These are phyloP conservation scores for Anthracocystis panici-leucophaei DNA, from an alignment of 1,284 basidiomycete species.

Conservation along the genomic window DNA sequence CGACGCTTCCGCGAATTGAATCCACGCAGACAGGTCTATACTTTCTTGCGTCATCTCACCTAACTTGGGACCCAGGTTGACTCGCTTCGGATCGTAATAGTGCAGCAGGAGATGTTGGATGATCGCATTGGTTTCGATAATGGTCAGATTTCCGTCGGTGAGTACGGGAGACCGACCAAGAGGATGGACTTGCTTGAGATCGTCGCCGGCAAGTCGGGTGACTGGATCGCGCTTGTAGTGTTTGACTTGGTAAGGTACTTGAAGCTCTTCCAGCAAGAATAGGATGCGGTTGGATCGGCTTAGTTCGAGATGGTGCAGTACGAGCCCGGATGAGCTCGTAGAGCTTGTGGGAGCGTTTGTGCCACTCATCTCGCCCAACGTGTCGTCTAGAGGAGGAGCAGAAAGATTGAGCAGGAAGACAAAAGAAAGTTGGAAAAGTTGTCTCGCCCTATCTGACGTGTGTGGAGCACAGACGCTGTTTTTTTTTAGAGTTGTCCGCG, in stretches of 20 bases:
- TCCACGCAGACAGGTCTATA: conserved; percentile 32
- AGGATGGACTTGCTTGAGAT: conserved; percentile 38
- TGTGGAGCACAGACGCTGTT: not conserved
- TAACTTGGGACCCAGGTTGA: conserved; percentile 21
- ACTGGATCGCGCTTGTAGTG: conserved; percentile 34
- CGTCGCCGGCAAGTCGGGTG: conserved; percentile 33
- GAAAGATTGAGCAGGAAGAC: not conserved
- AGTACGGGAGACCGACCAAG: conserved; percentile 47
- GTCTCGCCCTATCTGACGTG: conserved; percentile 3
- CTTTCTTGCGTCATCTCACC: conserved; percentile 28
- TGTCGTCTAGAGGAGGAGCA: not conserved
- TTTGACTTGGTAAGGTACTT: conserved; percentile 28
- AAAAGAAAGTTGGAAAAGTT: not conserved
- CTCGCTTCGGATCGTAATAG: conserved; percentile 28
- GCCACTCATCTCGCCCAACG: conserved; percentile 9
- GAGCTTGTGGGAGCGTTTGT: not conserved
- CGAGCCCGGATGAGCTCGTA: conserved; percentile 9
- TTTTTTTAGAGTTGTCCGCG: not conserved
- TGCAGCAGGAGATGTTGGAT: conserved; percentile 32
- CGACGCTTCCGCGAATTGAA: conserved; percentile 37
- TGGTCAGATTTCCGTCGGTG: conserved; percentile 29
- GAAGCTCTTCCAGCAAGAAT: conserved; percentile 39
- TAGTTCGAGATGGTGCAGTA: conserved; percentile 45
- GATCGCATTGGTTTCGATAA: conserved; percentile 46
- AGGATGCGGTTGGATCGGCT: conserved; percentile 41